Base-by-base conservation (phyloP, 176 grass and related monocot species). In the Phyllostachys edulis region DNA sequence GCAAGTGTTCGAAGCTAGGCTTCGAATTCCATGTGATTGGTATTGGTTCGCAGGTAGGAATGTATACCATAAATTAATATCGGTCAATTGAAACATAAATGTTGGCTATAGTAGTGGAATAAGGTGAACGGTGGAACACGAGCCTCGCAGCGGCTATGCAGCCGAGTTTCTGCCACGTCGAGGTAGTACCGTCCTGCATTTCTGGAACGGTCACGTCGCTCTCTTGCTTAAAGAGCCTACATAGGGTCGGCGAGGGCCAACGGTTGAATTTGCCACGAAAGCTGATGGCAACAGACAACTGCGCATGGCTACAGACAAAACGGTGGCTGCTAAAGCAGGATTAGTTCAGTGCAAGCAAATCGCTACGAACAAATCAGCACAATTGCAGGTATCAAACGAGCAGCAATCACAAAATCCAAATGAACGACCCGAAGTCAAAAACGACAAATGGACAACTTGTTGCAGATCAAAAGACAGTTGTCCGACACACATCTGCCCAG, bases 401-500 rank as follows among this genome's bases (percentile, higher is more conserved):
- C 21, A 47, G 15, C 29, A 27, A 42, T 3, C 21, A 17, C 18
- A 70, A 44, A 55, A 20, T 12, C 9, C 27, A 38, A 64, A 52
- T 4, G 36, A 67, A 65, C 61, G 6, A 47, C 34, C 18, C 27
- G 26, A 57, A 6, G 40, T 23, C 68, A 37, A 67, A 50, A 50
- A 24, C 12, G 68, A 52, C 17, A 32, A 61, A 54, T 4, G 14
- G 32, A 52, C 50, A 50, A 14, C 61, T 4, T 75, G 68, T 5
- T 77, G 15, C 20, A 63, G 56, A 67, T 72, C 66, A 60, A 37
- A 67, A 66, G 66, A 78, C 83, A 83, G 63, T 64, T 64, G 63
- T 60, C 78, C 71, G 36, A 15, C 37, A 56, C 8, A 56, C 42
- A 76, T 56, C 50, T 39, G 20, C 66, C 49, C 16, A 39, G 59